Conservation (phyloP, 176 grass and related monocot species). For the Raddia distichophylla region DNA sequence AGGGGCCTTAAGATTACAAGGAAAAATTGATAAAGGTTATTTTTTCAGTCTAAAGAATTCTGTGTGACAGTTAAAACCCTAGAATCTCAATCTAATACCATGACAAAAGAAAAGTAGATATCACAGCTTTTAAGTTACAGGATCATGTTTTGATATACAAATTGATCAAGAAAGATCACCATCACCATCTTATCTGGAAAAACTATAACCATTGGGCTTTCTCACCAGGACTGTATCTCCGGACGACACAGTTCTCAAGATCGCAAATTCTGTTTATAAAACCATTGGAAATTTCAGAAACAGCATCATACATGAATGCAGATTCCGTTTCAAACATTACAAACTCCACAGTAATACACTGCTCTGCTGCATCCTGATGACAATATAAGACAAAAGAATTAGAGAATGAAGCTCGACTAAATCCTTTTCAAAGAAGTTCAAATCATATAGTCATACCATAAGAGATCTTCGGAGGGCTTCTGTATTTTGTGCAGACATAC, state of each 20-base stretch:
- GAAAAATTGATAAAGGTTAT: not conserved
- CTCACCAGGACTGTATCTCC: conserved; percentile 76
- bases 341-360: conserved; percentile 82
- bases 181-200: not conserved
- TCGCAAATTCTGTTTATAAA: conserved; percentile 69
- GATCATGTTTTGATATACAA: not conserved
- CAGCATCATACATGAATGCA: conserved; percentile 40
- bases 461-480: conserved; percentile 73
- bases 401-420: not conserved
- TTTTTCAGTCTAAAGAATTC: not conserved
- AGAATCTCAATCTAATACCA: not conserved
- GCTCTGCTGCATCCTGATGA: conserved; percentile 84
- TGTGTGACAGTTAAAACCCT: not conserved
- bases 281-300: conserved; percentile 38
- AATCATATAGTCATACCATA: conserved; percentile 51
- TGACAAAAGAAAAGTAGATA: not conserved
- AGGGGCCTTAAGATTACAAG: conserved; percentile 12
- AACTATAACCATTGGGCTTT: not conserved
- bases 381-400: conserved; percentile 7
- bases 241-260: conserved; percentile 83
- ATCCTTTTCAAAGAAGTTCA: not conserved
- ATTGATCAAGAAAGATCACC: conserved; percentile 10
- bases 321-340: conserved; percentile 65
- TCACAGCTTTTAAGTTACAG: conserved; percentile 11
- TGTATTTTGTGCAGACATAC: conserved; percentile 57